Conservation (phyloP, 257 asterid genomes). For the Mitragyna speciosa region DNA sequence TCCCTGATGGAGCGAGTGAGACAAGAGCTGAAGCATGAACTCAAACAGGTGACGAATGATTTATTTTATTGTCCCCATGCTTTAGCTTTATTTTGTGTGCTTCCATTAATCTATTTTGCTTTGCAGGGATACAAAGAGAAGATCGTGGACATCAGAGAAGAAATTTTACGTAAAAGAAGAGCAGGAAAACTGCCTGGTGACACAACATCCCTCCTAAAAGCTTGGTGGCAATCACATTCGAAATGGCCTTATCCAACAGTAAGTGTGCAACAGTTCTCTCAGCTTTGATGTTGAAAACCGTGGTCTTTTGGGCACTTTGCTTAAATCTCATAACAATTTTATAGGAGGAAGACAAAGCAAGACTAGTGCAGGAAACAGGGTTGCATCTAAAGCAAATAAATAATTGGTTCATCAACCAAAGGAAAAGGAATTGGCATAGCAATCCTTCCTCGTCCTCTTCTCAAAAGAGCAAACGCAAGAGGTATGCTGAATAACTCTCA, state of each 20-base stretch:
- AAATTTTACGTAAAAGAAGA: slow-evolving; percentile 67
- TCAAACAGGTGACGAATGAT: slow-evolving; percentile 64
- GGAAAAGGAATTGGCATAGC: slow-evolving; percentile 96
- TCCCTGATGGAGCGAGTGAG: slow-evolving; percentile 98
- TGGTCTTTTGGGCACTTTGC: background rate
- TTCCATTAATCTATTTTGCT: slow-evolving; percentile 14
- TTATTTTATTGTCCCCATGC: background rate
- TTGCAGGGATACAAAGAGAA: slow-evolving; percentile 59
- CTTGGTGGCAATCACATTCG: slow-evolving; percentile 91
- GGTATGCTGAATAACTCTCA: slow-evolving; percentile 34
- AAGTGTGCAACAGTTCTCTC: background rate
- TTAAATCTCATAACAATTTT: background rate
- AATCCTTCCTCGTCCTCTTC: slow-evolving; percentile 78
- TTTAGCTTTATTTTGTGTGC: background rate
- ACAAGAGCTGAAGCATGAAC: slow-evolving; percentile 90
- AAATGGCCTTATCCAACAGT: slow-evolving; percentile 95
- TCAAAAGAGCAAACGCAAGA: slow-evolving; percentile 87
- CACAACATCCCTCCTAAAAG: slow-evolving; percentile 66
- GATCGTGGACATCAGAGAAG: slow-evolving; percentile 62
- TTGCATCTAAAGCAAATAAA: slow-evolving; percentile 86
- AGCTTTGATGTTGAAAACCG: background rate
- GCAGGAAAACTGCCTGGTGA: slow-evolving; percentile 88
- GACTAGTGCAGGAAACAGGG: slow-evolving; percentile 88
- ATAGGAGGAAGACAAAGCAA: slow-evolving; percentile 90
- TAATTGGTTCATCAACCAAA: slow-evolving; percentile 95